Evolutionary conservation across 1,284 basidiomycete species (phyloP), one percentile per base, ranked within the genome.

Genomic region (Tilletia caries): DNA sequence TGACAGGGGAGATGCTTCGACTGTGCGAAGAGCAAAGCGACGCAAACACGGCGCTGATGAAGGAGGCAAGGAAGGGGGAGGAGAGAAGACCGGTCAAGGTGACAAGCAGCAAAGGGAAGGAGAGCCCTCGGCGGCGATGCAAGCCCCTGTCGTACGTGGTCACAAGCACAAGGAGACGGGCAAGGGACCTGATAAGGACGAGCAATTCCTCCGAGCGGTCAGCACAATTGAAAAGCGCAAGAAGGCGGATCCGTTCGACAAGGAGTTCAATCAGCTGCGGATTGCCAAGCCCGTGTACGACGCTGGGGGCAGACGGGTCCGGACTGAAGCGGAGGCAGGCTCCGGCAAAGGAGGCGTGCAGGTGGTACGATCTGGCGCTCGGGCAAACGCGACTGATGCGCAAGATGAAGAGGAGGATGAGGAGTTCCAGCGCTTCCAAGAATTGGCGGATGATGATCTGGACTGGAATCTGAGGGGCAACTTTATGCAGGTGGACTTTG

Each of bases 401-500:
- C 65, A 69, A 13, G 65, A 68, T 34, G 70, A 67, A 20, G 44
- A 64, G 37, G 32, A 71, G 23, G 75, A 76, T 50, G 73, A 76
- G 29, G 73, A 76, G 43, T 76, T 73, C 34, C 70, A 75, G 52
- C 73, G 72, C 8, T 76, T 76, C 70, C 75, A 75, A 50, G 62
- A 65, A 64, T 70, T 76, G 71, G 72, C 75, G 1, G 75, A 76
- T 48, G 73, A 76, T 43, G 73, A 76, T 48, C 62, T 76, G 29
- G 67, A 72, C 25, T 75, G 77, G 18, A 68, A 74, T 52, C 72
- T 74, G 3, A 37, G 75, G 6, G 78, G 78, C 46, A 80, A 80
- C 68, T 80, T 78, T 70, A 74, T 80, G 8, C 76, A 78, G 67
- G 78, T 80, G 6, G 78, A 80, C 65, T 77, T 78, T 70, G 78